phyloP scores from a whole-genome alignment of 2,329 filamentous ascomycete genomes.

The Fusarium sp. region DNA sequence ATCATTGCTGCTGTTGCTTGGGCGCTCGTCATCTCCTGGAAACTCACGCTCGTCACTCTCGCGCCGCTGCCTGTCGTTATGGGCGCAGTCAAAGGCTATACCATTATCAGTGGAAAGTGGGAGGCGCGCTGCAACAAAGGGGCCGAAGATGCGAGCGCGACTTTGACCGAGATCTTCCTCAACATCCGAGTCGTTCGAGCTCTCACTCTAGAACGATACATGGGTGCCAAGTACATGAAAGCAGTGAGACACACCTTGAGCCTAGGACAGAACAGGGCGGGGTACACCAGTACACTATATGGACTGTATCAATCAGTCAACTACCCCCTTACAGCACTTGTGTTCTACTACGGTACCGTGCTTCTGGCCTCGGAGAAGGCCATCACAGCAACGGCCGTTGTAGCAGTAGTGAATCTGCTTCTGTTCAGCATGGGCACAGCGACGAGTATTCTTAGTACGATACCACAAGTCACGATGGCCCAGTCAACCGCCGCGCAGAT shows the following conservation, averaged over 20 bases:
- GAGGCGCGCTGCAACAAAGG: constrained; percentile 74
- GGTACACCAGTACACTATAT: constrained; percentile 76
- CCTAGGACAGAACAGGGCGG: constrained; percentile 73
- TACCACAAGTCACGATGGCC: constrained; percentile 83
- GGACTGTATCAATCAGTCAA: constrained; percentile 81
- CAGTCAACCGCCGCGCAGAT: constrained; percentile 78
- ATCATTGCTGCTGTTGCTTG: constrained; percentile 75
- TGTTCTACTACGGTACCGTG: constrained; percentile 84
- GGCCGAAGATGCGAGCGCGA: constrained; percentile 65
- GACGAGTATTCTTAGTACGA: constrained; percentile 73
- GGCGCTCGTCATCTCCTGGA: constrained; percentile 81
- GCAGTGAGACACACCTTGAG: constrained; percentile 63
- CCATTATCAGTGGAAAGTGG: constrained; percentile 74
- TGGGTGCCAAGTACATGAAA: constrained; percentile 69
- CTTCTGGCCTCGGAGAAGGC: constrained; percentile 64
- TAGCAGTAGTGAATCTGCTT: constrained; percentile 83
- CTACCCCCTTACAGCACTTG: constrained; percentile 77
- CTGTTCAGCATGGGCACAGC: constrained; percentile 84
- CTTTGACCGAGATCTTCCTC: constrained; percentile 77
- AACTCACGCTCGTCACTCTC: constrained; percentile 80
- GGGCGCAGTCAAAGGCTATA: constrained; percentile 71
- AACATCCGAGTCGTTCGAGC: constrained; percentile 83
- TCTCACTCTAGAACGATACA: constrained; percentile 78
- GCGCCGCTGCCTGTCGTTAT: constrained; percentile 75
- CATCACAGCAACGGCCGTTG: constrained; percentile 65